A percentile compares a stretch with the other conserved stretches of the same genome.
Evolutionary conservation across 2,329 filamentous ascomycete genomes (phyloP).

Genomic region (Ophiostoma sp.): DNA sequence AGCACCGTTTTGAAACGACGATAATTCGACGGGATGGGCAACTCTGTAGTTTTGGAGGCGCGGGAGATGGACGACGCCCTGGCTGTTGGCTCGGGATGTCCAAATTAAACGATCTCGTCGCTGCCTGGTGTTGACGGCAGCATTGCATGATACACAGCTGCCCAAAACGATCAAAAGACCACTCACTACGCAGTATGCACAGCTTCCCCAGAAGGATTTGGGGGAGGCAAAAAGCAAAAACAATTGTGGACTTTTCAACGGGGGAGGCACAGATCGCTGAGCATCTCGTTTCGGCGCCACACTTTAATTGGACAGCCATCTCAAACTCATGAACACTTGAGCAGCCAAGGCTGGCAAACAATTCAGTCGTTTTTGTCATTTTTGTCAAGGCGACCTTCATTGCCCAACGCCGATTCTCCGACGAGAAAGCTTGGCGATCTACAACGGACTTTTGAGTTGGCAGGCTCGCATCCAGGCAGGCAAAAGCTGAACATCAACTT

Average conservation of each 20-base stretch:
- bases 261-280: not conserved
- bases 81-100: not conserved
- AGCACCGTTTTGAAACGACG: not conserved
- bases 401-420: not conserved
- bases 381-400: not conserved
- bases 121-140: not conserved
- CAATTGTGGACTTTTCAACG: not conserved
- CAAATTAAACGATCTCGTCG: not conserved
- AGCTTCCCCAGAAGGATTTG: not conserved
- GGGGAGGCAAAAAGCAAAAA: not conserved
- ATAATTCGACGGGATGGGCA: slow-evolving; percentile 2
- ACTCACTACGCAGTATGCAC: not conserved
- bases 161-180: not conserved
- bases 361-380: not conserved
- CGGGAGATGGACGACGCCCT: not conserved
- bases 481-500: not conserved
- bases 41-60: not conserved
- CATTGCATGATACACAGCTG: not conserved
- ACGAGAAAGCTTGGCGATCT: slow-evolving; percentile 6
- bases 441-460: not conserved
- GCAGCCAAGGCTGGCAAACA: slow-evolving; percentile 10
- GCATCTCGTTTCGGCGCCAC: not conserved
- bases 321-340: not conserved
- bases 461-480: not conserved
- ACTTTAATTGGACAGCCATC: not conserved